Evolutionary conservation across 345 rosid genomes (phyloP), one percentile per base, ranked within the genome.

Genomic region (Viola odorata): DNA sequence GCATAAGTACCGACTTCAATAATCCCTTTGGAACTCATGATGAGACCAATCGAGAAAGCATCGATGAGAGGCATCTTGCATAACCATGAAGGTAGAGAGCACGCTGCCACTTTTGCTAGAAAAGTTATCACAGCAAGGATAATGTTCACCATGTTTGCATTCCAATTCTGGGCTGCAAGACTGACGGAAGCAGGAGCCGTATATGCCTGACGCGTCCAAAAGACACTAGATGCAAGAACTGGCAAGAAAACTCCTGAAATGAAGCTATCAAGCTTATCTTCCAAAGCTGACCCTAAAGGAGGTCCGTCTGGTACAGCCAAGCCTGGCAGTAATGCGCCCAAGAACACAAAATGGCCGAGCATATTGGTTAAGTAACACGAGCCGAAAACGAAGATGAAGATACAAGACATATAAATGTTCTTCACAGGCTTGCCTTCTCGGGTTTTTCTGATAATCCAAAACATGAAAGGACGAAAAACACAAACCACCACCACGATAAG

Each of bases 231-330:
- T 7, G 65, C 68, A 47, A 40, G 16, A 5, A 71, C 13, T 1
- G 80, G 80, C 41, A 76, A 45, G 16, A 83, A 50, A 7, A 80
- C 38, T 4, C 76, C 76, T 16, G 37, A 15, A 9, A 69, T 57
- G 32, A 83, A 7, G 32, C 68, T 8, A 3, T 74, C 80, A 0
- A 80, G 58, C 45, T 56, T 83, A 5, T 67, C 73, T 0, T 65
- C 64, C 50, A 83, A 51, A 3, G 69, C 41, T 12, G 85, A 76
- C 37, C 81, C 85, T 41, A 83, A 10, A 0, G 85, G 83, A 0
- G 85, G 79, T 0, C 83, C 86, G 3, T 70, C 52, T 0, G 86
- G 83, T 5, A 79, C 62, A 48, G 78, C 69, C 55, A 83, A 70
- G 8, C 87, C 85, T 4, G 76, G 4, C 47, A 76, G 4, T 15